Evolutionary conservation across 116 monocot species (phyloP).

Genomic region (Cymodocea nodosa): DNA sequence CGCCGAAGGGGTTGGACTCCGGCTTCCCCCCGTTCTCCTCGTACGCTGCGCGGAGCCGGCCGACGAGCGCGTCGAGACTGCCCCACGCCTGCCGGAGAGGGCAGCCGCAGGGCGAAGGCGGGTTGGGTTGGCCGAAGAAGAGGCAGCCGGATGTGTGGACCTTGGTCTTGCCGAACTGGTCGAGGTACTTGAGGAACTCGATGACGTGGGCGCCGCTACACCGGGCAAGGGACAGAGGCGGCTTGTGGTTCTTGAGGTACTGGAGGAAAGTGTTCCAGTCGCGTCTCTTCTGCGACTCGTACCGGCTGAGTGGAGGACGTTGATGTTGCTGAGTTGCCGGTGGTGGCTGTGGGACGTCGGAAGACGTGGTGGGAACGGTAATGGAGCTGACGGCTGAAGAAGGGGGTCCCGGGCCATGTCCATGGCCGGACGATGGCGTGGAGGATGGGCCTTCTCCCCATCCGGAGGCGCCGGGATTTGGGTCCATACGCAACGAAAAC

Average conservation of each 20-base stretch:
- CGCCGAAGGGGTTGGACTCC: constrained; percentile 40
- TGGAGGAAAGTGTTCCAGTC: constrained; percentile 43
- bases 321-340: constrained; percentile 8
- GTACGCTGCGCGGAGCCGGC: constrained; percentile 40
- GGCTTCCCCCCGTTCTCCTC: constrained; percentile 37
- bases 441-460: background rate
- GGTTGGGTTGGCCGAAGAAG: constrained; percentile 36
- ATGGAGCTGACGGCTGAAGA: background rate
- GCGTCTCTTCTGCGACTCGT: constrained; percentile 61
- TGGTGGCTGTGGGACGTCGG: background rate
- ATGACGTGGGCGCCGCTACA: constrained; percentile 25
- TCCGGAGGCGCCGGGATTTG: background rate
- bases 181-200: constrained; percentile 26
- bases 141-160: constrained; percentile 16
- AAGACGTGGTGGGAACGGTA: background rate
- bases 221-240: constrained; percentile 20
- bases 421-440: too few relatives aligned
- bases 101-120: constrained; percentile 32
- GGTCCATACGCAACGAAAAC: background rate
- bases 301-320: constrained; percentile 25
- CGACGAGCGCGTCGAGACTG: constrained; percentile 28
- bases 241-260: constrained; percentile 40
- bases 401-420: background rate
- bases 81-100: constrained; percentile 16
- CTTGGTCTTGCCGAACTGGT: constrained; percentile 35